Percentiles rank a stretch among this genome's conserved stretches.
phyloP scores from a whole-genome alignment of 2,329 filamentous ascomycete genomes.

The Amauroascus verrucosus region DNA sequence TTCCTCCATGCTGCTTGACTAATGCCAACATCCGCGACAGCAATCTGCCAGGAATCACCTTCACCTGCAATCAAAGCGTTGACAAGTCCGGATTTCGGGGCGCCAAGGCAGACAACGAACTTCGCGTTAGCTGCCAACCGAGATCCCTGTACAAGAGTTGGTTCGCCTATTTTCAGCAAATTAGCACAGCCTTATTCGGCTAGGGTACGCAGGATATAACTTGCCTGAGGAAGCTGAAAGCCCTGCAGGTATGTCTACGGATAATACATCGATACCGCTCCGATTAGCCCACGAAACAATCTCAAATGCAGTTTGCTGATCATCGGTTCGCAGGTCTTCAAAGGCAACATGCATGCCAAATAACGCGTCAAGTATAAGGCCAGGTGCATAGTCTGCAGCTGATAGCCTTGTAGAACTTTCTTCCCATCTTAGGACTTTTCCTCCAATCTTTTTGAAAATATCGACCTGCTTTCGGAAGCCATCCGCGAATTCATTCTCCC shows the following conservation, averaged over 20 bases:
- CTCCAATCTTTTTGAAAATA: constrained; percentile 74
- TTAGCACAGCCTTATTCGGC: neutral
- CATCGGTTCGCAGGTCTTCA: constrained; percentile 71
- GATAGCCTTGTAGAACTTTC: constrained; percentile 43
- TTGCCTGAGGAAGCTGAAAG: constrained; percentile 67
- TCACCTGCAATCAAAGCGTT: constrained; percentile 59
- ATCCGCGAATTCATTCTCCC: constrained; percentile 69
- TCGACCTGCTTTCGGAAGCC: constrained; percentile 71
- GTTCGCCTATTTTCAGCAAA: constrained; percentile 35
- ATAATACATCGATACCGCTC: constrained; percentile 68
- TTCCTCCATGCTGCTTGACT: constrained; percentile 75
- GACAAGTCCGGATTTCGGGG: constrained; percentile 73
- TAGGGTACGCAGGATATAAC: neutral
- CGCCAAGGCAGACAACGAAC: constrained; percentile 74
- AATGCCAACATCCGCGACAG: constrained; percentile 78
- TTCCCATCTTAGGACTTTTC: constrained; percentile 55
- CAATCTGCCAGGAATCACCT: constrained; percentile 58
- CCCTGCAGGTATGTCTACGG: constrained; percentile 84
- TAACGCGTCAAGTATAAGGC: constrained; percentile 79
- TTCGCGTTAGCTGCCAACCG: constrained; percentile 71
- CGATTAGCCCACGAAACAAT: constrained; percentile 92
- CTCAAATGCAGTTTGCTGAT: constrained; percentile 75
- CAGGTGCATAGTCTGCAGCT: constrained; percentile 54
- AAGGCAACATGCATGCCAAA: constrained; percentile 80
- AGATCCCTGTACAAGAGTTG: constrained; percentile 57